These are phyloP conservation scores for Ophiostoma quercus DNA, from an alignment of 2,329 filamentous ascomycete genomes.

Conservation along the genomic window DNA sequence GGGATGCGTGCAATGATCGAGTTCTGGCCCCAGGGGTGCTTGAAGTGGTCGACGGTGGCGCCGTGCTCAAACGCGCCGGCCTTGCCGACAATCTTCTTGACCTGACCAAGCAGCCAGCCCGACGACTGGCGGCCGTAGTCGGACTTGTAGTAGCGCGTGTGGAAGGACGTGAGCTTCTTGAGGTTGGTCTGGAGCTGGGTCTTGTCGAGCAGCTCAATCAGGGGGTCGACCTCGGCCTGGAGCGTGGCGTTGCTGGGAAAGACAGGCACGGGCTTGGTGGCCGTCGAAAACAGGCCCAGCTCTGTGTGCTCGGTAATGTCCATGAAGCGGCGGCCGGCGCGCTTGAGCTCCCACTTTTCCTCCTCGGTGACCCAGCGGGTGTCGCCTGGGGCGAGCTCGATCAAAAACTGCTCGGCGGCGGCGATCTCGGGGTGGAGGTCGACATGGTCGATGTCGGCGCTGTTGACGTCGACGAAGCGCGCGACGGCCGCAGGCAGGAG, in stretches of 20 bases:
- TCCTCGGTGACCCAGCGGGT: slow-evolving; percentile 87
- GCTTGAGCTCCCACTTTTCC: slow-evolving; percentile 85
- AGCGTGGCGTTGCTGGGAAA: slow-evolving; percentile 41
- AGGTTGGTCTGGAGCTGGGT: slow-evolving; percentile 71
- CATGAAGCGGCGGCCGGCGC: slow-evolving; percentile 85
- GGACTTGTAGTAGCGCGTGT: slow-evolving; percentile 75
- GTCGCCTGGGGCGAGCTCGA: slow-evolving; percentile 80
- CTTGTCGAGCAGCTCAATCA: slow-evolving; percentile 67
- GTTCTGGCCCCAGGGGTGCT: slow-evolving; percentile 82
- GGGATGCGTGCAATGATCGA: slow-evolving; percentile 90
- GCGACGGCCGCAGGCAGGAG: slow-evolving; percentile 51
- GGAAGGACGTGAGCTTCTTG: slow-evolving; percentile 70
- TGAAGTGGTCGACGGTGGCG: slow-evolving; percentile 67
- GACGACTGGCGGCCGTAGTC: slow-evolving; percentile 77
- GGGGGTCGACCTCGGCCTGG: slow-evolving; percentile 59
- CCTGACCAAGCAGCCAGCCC: slow-evolving; percentile 74
- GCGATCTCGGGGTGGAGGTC: slow-evolving; percentile 42
- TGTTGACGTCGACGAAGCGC: slow-evolving; percentile 53
- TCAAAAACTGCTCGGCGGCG: slow-evolving; percentile 56
- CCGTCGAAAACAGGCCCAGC: slow-evolving; percentile 52
- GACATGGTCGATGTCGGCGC: slow-evolving; percentile 47
- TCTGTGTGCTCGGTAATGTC: slow-evolving; percentile 77
- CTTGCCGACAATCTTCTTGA: slow-evolving; percentile 64
- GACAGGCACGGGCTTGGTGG: slow-evolving; percentile 62
- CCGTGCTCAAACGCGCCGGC: slow-evolving; percentile 63